Conservation (phyloP, 2,329 filamentous ascomycete species). For the Beauveria sp. region DNA sequence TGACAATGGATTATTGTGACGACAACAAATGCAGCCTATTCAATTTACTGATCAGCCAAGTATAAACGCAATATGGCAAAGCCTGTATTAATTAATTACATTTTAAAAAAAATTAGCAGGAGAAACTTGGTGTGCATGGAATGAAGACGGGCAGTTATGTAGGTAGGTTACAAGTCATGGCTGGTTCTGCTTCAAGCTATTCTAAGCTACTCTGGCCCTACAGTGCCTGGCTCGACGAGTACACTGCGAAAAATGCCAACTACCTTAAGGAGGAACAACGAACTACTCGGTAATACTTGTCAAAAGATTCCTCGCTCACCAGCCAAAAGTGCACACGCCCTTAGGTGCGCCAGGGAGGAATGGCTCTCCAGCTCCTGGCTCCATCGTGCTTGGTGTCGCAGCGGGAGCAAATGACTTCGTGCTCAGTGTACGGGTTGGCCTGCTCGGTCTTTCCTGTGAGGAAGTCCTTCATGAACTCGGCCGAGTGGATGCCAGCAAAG, state of each 20-base stretch:
- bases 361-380: not conserved
- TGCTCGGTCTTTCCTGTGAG: not conserved
- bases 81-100: no score
- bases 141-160: no score
- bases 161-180: no score
- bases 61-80: no score
- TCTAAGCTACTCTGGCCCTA: not conserved
- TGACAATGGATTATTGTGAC: not conserved
- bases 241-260: not conserved
- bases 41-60: no score
- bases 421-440: not conserved
- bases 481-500: conserved; percentile 9
- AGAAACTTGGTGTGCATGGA: no score
- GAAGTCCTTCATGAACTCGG: conserved; percentile 8
- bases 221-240: not conserved
- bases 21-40: not conserved
- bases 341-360: not conserved
- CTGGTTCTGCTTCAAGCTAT: not conserved
- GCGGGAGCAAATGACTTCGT: conserved; percentile 3
- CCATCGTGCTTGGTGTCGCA: conserved; percentile 3
- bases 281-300: not conserved
- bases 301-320: not conserved
- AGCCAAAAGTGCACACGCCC: not conserved
- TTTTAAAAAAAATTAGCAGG: no score
- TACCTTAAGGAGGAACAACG: not conserved